phyloP scores from a whole-genome alignment of 257 asterid species.

The Lantana camara region DNA sequence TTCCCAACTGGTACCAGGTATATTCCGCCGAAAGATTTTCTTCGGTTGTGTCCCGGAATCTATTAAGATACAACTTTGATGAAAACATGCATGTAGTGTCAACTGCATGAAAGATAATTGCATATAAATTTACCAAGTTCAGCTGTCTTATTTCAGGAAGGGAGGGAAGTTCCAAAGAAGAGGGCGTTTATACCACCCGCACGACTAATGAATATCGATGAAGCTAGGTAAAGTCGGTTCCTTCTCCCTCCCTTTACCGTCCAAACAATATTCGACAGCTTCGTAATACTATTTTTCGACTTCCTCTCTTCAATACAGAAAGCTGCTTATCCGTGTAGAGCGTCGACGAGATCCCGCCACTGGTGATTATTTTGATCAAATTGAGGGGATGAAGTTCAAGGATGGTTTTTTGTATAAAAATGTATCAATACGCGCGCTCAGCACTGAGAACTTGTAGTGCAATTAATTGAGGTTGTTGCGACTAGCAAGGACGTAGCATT shows the following conservation, averaged over 20 bases:
- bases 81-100: too few relatives aligned
- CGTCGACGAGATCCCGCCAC: conserved; percentile 76
- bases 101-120: conserved; percentile 3
- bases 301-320: conserved; percentile 50
- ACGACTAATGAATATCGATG: conserved; percentile 86
- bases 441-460: conserved; percentile 73
- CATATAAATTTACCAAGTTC: conserved; percentile 1
- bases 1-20: too few relatives aligned
- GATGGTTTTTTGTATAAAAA: conserved; percentile 91
- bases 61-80: too few relatives aligned
- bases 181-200: conserved; percentile 89
- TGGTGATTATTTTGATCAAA: conserved; percentile 82
- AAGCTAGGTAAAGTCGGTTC: conserved; percentile 72
- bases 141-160: conserved; percentile 65
- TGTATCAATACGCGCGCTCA: conserved; percentile 82
- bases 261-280: background rate
- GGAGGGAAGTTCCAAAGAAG: conserved; percentile 88
- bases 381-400: conserved; percentile 94
- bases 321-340: conserved; percentile 84
- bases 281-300: conserved; percentile 12
- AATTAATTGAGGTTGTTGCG: too few relatives aligned
- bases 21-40: too few relatives aligned
- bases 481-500: too few relatives aligned
- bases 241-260: background rate
- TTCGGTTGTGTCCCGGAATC: too few relatives aligned